Evolutionary conservation across 495 filamentous ascomycete genomes (phyloP), one percentile per base, ranked within the genome.

Genomic region (Cairneyella variabilis): DNA sequence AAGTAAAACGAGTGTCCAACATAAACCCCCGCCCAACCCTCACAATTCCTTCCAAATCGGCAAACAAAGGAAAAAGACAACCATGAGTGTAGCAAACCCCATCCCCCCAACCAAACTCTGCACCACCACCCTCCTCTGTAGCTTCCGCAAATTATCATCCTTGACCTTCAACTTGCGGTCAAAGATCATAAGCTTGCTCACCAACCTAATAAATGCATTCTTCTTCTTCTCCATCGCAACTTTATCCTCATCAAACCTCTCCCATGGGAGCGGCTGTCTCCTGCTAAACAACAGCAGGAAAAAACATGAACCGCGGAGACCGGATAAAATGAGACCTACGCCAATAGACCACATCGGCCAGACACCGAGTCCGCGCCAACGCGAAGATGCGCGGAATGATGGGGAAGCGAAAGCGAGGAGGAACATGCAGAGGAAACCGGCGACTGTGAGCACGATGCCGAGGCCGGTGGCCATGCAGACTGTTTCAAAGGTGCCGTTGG

Each of bases 401-500:
- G 54, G 54, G 14, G 68, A 66, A n/a, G 37, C 49, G 53, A 70
- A 64, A 3, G 60, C 69, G 8, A 65, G 63, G 7, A 62, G 51
- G 2, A 72, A 32, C 50, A 67, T 61, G 50, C 63, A 44, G 12
- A 71, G 39, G 58, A 68, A 69, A 23, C 69, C 69, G 40, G 53
- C 53, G 37, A 62, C 8, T 18, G 68, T 61, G 21, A 59, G 61
- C 30, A 58, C 56, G 47, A 71, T 61, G 16, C 68, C 69, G 22
- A 71, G 58, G 14, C 62, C 40, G 5, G 71, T 72, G 2, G 71
- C 71, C 5, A 71, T 64, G 64, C 69, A 71, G 16, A 71, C 38
- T 2, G 69, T 71, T 58, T 73, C 71, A 44, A 71, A 71, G 14
- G 71, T 73, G 30, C 71, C 69, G 58, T 73, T 71, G 40, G 61